Conservation (phyloP, 176 grass and related monocot genomes). For the Aechmea fasciata region DNA sequence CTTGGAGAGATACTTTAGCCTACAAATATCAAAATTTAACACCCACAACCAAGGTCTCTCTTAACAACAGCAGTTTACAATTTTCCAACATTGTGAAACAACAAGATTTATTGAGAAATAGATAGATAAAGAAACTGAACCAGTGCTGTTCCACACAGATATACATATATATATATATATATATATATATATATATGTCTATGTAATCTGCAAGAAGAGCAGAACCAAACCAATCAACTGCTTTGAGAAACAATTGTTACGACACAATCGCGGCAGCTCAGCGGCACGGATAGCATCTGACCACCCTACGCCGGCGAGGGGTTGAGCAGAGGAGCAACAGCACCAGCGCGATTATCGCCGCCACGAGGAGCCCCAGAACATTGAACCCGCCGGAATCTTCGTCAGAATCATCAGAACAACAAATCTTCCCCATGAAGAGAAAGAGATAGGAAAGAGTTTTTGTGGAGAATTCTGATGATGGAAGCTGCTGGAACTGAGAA, state of each 20-base stretch:
- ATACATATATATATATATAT: too few relatives aligned
- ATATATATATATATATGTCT: too few relatives aligned
- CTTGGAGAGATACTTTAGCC: too few relatives aligned
- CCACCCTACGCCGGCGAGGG: conserved; percentile 30
- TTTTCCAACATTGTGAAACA: too few relatives aligned
- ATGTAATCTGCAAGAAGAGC: too few relatives aligned
- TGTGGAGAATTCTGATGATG: conserved; percentile 1
- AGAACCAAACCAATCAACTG: too few relatives aligned
- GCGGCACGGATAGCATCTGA: conserved; percentile 28
- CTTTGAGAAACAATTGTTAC: neutral
- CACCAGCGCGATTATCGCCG: conserved; percentile 45
- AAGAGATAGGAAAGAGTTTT: neutral
- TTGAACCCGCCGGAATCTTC: conserved; percentile 32
- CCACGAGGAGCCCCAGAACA: conserved; percentile 39
- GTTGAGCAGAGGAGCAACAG: conserved; percentile 46
- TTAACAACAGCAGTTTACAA: too few relatives aligned
- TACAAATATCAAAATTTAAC: too few relatives aligned
- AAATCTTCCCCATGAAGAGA: conserved; percentile 62
- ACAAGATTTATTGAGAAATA: too few relatives aligned
- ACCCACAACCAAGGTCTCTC: too few relatives aligned
- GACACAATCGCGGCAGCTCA: neutral
- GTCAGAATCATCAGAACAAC: conserved; percentile 37
- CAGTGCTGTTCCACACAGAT: too few relatives aligned
- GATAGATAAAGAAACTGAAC: too few relatives aligned
- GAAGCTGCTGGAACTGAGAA: neutral